Evolutionary conservation across 2,329 filamentous ascomycete species (phyloP).

Genomic region (Hawksworthiomyces lignivorus): DNA sequence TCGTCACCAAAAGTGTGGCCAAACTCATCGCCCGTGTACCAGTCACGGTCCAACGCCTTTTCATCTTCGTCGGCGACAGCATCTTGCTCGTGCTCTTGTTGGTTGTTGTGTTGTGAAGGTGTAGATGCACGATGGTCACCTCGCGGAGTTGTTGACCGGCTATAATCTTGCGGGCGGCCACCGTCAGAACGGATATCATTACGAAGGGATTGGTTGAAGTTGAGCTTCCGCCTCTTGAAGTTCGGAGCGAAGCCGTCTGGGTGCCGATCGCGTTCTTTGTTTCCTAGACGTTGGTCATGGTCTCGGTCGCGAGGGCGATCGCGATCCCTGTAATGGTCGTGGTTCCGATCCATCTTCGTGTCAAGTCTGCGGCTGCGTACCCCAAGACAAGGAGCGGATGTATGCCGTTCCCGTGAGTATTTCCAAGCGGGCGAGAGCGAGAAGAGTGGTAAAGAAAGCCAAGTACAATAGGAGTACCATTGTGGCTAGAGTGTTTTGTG

Average conservation of each 20-base stretch:
- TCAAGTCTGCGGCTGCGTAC: no score
- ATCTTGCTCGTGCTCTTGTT: conserved; percentile 53
- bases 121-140: conserved; percentile 19
- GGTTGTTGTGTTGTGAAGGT: no score
- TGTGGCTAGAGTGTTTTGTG: conserved; percentile 10
- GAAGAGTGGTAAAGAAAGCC: no score
- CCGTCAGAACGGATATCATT: conserved; percentile 50
- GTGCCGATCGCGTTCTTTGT: background rate
- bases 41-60: conserved; percentile 76
- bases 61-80: conserved; percentile 59
- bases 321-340: conserved; percentile 23
- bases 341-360: conserved; percentile 9
- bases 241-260: conserved; percentile 22
- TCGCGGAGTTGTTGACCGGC: conserved; percentile 16
- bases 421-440: no score
- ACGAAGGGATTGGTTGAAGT: conserved; percentile 42
- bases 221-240: conserved; percentile 55
- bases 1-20: conserved; percentile 83
- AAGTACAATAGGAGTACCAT: background rate
- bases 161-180: conserved; percentile 34
- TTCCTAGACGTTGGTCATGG: no score
- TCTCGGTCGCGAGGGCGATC: conserved; percentile 18
- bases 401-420: no score
- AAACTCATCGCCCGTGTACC: conserved; percentile 83
- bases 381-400: no score